Percentiles rank a stretch among this genome's conserved stretches.
These are phyloP conservation scores for Coniosporium apollinis DNA, from an alignment of 495 filamentous ascomycete genomes.

Conservation along the genomic window DNA sequence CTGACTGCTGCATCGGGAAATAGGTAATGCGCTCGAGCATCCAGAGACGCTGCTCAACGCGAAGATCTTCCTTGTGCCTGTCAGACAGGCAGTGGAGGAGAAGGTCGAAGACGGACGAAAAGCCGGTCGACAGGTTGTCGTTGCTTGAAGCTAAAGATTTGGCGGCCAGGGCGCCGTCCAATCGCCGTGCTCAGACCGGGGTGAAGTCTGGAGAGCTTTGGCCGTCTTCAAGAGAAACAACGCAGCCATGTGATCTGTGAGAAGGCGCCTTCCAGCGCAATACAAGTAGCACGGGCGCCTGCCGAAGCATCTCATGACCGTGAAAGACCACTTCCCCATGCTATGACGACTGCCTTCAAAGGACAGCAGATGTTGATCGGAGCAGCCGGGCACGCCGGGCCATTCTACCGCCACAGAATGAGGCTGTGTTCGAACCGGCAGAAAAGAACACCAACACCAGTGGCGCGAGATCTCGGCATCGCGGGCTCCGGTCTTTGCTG, in stretches of 20 bases:
- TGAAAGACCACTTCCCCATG: too few relatives aligned
- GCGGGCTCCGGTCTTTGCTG: too few relatives aligned
- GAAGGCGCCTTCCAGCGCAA: not conserved
- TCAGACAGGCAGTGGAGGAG: constrained; percentile 6
- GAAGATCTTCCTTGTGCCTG: constrained; percentile 3
- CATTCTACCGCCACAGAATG: too few relatives aligned
- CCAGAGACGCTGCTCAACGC: not conserved
- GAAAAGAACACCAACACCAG: too few relatives aligned
- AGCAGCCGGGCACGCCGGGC: too few relatives aligned
- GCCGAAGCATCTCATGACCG: not conserved
- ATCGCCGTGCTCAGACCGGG: constrained; percentile 4
- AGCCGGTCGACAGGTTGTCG: constrained; percentile 19
- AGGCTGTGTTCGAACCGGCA: too few relatives aligned
- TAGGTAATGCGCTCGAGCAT: not conserved
- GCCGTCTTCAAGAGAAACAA: not conserved
- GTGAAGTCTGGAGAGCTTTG: not conserved
- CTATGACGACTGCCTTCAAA: too few relatives aligned
- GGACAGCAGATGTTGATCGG: too few relatives aligned
- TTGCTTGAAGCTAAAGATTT: constrained; percentile 17
- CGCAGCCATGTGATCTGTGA: not conserved
- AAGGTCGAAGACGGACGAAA: constrained; percentile 2
- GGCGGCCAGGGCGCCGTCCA: constrained; percentile 10
- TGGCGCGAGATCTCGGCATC: too few relatives aligned
- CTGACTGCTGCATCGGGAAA: not conserved
- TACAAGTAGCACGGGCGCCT: not conserved